Evolutionary conservation across 2,329 filamentous ascomycete species (phyloP).

Genomic region (Fusarium guadeloupense): DNA sequence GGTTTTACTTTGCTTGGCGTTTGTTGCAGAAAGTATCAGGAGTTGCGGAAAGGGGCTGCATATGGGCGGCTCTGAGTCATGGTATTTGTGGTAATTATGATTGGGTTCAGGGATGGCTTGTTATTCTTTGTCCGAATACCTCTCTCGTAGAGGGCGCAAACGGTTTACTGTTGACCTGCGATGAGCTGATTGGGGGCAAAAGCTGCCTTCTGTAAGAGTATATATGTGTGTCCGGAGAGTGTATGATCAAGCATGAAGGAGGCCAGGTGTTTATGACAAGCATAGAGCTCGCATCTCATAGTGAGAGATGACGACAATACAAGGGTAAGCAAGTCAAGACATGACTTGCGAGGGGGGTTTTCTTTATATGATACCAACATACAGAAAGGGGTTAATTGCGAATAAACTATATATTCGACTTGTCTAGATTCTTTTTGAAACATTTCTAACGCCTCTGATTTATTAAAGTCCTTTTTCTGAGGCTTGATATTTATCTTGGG

Average conservation of each 20-base stretch:
- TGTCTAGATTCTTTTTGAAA: too few relatives aligned
- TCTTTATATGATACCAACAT: constrained; percentile 10
- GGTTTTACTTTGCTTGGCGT: constrained; percentile 7
- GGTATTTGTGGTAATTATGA: constrained; percentile 11
- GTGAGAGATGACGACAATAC: constrained; percentile 19
- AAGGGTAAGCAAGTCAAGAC: constrained; percentile 14
- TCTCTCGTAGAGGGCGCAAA: constrained; percentile 5
- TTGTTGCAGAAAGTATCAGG: constrained; percentile 1
- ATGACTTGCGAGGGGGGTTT: constrained; percentile 12
- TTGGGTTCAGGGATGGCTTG: background rate
- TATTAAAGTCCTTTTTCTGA: too few relatives aligned
- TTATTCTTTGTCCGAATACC: constrained; percentile 1
- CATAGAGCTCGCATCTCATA: constrained; percentile 36
- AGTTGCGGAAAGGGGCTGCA: constrained; percentile 11
- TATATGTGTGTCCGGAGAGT: constrained; percentile 21
- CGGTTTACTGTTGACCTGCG: background rate
- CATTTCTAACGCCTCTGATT: too few relatives aligned
- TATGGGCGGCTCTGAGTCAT: constrained; percentile 5
- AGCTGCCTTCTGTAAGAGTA: constrained; percentile 26
- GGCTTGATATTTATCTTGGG: background rate
- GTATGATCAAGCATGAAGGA: constrained; percentile 18
- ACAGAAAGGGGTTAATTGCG: constrained; percentile 3
- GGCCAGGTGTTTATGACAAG: constrained; percentile 29
- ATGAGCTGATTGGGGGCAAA: constrained; percentile 18
- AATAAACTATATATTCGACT: background rate